Evolutionary conservation across 2,329 filamentous ascomycete species (phyloP).

Genomic region (Colletotrichum melonis): DNA sequence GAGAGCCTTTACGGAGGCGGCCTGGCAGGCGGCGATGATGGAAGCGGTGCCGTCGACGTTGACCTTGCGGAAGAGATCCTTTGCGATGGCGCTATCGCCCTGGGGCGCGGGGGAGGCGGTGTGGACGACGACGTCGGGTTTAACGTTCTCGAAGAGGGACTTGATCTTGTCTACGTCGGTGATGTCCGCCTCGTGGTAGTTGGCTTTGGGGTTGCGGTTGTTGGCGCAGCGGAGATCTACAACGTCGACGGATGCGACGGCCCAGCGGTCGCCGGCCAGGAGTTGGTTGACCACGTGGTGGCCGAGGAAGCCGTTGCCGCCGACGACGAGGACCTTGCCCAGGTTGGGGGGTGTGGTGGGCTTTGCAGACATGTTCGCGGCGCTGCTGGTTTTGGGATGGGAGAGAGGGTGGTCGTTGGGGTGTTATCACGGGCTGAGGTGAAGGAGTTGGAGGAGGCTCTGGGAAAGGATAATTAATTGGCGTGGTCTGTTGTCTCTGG

Average conservation of each 20-base stretch:
- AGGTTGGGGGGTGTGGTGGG: conserved; percentile 51
- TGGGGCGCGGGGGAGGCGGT: conserved; percentile 80
- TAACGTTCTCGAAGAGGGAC: conserved; percentile 71
- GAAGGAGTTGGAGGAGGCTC: neutral
- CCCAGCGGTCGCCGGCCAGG: conserved; percentile 59
- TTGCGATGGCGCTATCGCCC: conserved; percentile 59
- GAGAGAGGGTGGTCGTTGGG: neutral
- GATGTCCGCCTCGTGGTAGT: conserved; percentile 83
- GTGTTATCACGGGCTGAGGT: neutral
- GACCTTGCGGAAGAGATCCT: conserved; percentile 79
- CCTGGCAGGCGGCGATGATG: conserved; percentile 78
- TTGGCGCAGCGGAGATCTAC: conserved; percentile 78
- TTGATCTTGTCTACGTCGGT: conserved; percentile 72
- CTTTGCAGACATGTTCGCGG: conserved; percentile 42
- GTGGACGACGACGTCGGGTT: conserved; percentile 89
- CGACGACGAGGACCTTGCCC: conserved; percentile 81
- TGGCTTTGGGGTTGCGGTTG: conserved; percentile 71
- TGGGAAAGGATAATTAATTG: conserved; percentile 1
- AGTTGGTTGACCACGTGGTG: conserved; percentile 84
- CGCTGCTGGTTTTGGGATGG: neutral
- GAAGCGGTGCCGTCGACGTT: conserved; percentile 89
- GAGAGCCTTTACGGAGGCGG: conserved; percentile 79
- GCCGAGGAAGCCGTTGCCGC: conserved; percentile 87
- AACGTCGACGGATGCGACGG: conserved; percentile 69
- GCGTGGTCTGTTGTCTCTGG: conserved; percentile 2